Percentiles rank a stretch among this genome's conserved stretches.
Conservation (phyloP, 2,329 filamentous ascomycete genomes). For the Diplocarpon rosae region DNA sequence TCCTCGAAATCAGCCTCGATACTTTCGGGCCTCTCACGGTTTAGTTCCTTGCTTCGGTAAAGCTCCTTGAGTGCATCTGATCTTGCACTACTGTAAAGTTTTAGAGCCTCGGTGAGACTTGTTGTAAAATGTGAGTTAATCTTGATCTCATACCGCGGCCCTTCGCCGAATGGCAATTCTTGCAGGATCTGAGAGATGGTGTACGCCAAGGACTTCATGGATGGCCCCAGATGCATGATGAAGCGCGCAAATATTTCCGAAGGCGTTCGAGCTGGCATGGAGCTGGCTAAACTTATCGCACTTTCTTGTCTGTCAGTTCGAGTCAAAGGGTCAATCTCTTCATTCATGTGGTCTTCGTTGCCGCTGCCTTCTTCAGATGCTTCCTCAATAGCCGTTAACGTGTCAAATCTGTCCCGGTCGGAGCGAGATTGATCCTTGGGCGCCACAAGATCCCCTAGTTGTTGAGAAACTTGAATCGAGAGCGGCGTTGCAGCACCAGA, state of each 20-base stretch:
- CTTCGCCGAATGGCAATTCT: constrained; percentile 69
- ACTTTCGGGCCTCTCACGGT: constrained; percentile 55
- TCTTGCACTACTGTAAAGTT: constrained; percentile 66
- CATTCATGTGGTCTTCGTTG: constrained; percentile 29
- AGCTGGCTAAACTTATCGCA: constrained; percentile 17
- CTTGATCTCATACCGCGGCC: constrained; percentile 55
- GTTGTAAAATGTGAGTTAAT: constrained; percentile 71
- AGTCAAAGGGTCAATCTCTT: neutral
- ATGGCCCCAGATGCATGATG: constrained; percentile 78
- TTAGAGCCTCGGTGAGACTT: constrained; percentile 64
- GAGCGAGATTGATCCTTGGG: constrained; percentile 20
- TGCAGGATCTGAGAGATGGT: constrained; percentile 82
- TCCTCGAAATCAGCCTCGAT: constrained; percentile 92
- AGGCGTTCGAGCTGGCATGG: constrained; percentile 42
- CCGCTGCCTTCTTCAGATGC: constrained; percentile 44
- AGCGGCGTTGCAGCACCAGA: constrained; percentile 14
- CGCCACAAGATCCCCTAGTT: constrained; percentile 2
- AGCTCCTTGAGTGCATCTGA: constrained; percentile 66
- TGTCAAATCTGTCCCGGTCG: constrained; percentile 33
- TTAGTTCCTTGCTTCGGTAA: constrained; percentile 69
- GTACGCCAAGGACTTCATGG: constrained; percentile 91
- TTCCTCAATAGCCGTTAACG: constrained; percentile 52
- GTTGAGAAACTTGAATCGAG: constrained; percentile 3
- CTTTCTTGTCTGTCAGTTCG: constrained; percentile 14
- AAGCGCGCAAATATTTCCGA: constrained; percentile 88